Conservation (phyloP, 2,329 filamentous ascomycete species). For the Aureobasidium sp. region DNA sequence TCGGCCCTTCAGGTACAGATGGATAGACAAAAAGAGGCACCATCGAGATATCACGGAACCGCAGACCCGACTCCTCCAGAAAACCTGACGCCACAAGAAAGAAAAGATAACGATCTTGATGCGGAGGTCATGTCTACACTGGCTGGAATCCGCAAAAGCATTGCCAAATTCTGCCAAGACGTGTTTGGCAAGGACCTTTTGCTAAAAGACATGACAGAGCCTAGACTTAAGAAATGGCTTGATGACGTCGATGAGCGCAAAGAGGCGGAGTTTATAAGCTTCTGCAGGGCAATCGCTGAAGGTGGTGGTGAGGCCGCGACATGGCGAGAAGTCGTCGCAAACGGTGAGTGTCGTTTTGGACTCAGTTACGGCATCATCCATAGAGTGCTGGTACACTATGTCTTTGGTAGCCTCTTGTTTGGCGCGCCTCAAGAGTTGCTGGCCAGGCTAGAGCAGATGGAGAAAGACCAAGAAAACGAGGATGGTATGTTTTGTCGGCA, state of each 20-base stretch:
- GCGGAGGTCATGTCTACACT: neutral
- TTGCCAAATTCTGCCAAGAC: neutral
- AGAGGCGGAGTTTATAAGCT: constrained; percentile 15
- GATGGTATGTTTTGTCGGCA: constrained; percentile 23
- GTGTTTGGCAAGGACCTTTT: neutral
- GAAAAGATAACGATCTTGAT: neutral
- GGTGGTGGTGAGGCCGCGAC: constrained; percentile 16
- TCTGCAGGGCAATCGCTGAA: constrained; percentile 25
- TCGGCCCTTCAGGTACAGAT: neutral
- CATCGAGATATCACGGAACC: neutral
- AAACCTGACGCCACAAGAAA: constrained; percentile 1
- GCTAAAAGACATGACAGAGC: neutral
- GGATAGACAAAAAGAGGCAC: neutral
- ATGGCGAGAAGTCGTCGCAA: constrained; percentile 19
- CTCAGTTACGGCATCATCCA: constrained; percentile 21
- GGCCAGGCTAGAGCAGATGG: constrained; percentile 28
- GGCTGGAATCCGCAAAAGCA: neutral
- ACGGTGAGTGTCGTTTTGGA: constrained; percentile 15
- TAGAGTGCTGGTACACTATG: constrained; percentile 22
- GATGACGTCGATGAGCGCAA: neutral
- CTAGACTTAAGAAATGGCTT: neutral
- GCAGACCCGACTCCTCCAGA: neutral
- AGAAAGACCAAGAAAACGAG: constrained; percentile 30
- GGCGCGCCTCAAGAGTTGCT: constrained; percentile 16
- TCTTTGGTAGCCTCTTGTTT: constrained; percentile 22